Evolutionary conservation across 805 yeast species (phyloP).

Genomic region (Starmerella riodocensis): DNA sequence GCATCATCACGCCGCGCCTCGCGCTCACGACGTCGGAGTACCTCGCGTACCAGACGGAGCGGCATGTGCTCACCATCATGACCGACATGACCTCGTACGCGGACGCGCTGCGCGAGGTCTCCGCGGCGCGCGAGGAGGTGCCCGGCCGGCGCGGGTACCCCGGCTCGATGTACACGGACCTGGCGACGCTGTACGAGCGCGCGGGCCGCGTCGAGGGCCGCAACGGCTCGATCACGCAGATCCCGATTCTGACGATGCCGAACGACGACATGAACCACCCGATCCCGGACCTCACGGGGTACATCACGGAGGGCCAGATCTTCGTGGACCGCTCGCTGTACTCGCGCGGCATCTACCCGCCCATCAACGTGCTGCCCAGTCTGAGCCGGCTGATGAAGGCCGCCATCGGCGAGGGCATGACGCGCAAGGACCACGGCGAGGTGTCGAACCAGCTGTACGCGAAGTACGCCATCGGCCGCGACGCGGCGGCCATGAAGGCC

Average conservation of each 20-base stretch:
- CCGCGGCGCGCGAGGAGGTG: conserved; percentile 99
- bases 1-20: conserved; percentile 97
- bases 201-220: conserved; percentile 99
- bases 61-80: conserved; percentile 93
- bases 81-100: conserved; percentile 99
- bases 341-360: conserved; percentile 97
- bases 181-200: conserved; percentile 96
- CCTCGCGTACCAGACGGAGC: conserved; percentile 96
- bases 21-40: conserved; percentile 98
- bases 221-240: conserved; percentile 97
- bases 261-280: conserved; percentile 99
- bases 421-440: conserved; percentile 98
- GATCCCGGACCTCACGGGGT: conserved; percentile 98
- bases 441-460: conserved; percentile 98
- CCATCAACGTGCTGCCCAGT: conserved; percentile 95
- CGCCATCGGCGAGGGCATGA: conserved; percentile 99
- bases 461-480: conserved; percentile 98
- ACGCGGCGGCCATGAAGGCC: conserved; percentile 99
- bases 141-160: conserved; percentile 99
- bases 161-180: conserved; percentile 99
- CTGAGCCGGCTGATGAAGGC: conserved; percentile 97
- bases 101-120: conserved; percentile 97
- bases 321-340: conserved; percentile 90
- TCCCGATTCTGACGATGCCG: conserved; percentile 98
- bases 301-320: conserved; percentile 98